These are phyloP conservation scores for Citrullus amarus DNA, from an alignment of 306 rosid genomes.

Conservation along the genomic window DNA sequence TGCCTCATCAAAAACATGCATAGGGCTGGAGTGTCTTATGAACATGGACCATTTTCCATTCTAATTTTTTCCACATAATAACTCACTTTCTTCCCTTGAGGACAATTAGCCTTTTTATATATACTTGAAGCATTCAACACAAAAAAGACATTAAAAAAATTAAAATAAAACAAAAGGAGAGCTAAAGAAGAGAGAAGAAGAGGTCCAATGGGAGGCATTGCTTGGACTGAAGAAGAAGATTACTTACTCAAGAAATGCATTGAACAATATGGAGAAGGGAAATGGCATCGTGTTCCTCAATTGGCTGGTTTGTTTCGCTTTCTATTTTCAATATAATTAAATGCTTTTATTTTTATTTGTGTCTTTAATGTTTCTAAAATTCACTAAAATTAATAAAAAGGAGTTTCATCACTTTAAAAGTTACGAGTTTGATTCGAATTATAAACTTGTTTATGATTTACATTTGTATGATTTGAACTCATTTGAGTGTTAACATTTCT, in stretches of 20 bases:
- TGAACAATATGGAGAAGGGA: conserved; percentile 56
- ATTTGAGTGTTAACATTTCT: too few species aligned
- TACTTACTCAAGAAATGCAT: conserved; percentile 49
- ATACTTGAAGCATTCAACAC: not conserved
- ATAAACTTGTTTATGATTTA: not conserved
- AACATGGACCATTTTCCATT: conserved; percentile 38
- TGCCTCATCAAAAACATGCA: conserved; percentile 16
- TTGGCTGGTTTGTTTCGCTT: conserved; percentile 33
- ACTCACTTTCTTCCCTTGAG: not conserved
- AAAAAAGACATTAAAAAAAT: not conserved
- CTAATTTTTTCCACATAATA: not conserved
- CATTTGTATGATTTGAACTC: too few species aligned
- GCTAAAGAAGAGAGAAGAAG: not conserved
- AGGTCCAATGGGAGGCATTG: conserved; percentile 50
- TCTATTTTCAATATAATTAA: not conserved
- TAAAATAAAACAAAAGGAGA: not conserved
- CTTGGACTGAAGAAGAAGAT: conserved; percentile 62
- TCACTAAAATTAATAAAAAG: not conserved
- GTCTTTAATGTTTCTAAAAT: not conserved
- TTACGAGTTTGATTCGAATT: not conserved
- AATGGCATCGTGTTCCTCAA: conserved; percentile 61
- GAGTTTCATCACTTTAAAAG: too few species aligned
- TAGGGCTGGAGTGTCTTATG: conserved; percentile 13
- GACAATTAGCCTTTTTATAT: not conserved
- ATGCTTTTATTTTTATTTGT: not conserved